These are phyloP conservation scores for Pyracantha coccinea DNA, from an alignment of 331 rosid species.

Conservation along the genomic window DNA sequence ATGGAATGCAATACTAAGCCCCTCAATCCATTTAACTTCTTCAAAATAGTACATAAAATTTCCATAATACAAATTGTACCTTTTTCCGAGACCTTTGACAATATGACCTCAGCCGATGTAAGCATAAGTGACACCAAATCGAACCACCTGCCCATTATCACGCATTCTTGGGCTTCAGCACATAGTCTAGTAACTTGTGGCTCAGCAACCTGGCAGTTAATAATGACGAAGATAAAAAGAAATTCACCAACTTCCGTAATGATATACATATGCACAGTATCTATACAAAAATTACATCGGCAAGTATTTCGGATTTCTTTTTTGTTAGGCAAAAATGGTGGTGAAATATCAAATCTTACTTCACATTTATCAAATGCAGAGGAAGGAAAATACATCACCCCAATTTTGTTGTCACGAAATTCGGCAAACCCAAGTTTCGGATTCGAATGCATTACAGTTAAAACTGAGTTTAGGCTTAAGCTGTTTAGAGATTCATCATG, in stretches of 20 bases:
- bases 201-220: slow-evolving; percentile 63
- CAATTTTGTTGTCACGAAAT: background rate
- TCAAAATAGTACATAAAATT: background rate
- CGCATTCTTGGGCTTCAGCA: slow-evolving; percentile 65
- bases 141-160: slow-evolving; percentile 63
- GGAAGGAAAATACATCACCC: background rate
- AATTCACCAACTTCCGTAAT: background rate
- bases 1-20: background rate
- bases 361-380: background rate
- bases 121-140: slow-evolving; percentile 84
- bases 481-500: background rate
- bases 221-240: background rate
- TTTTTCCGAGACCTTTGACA: slow-evolving; percentile 89
- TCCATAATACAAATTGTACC: slow-evolving; percentile 29
- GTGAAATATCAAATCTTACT: background rate
- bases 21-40: background rate
- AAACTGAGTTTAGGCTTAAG: background rate
- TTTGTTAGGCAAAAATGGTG: background rate
- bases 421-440: background rate
- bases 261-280: background rate
- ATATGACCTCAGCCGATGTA: slow-evolving; percentile 79
- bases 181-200: slow-evolving; percentile 72
- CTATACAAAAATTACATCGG: background rate
- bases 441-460: background rate
- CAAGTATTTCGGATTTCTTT: background rate